phyloP scores from a whole-genome alignment of 208 protist genomes.

The Leishmania arabica region DNA sequence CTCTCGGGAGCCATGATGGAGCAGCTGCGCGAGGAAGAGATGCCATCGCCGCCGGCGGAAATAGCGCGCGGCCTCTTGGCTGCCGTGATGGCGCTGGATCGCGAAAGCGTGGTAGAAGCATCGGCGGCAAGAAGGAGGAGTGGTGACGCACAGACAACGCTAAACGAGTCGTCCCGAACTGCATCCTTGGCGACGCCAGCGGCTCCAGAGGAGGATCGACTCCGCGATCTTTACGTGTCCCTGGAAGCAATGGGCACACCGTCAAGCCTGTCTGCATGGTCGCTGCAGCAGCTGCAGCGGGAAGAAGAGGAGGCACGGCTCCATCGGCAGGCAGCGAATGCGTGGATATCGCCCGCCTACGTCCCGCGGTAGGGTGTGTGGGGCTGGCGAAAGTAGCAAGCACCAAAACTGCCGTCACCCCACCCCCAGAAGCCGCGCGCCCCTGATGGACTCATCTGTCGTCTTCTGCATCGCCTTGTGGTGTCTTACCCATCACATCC shows the following conservation, averaged over 20 bases:
- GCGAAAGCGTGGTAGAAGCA: conserved; percentile 8
- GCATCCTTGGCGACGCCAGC: background rate
- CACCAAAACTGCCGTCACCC: background rate
- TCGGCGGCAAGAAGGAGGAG: background rate
- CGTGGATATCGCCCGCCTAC: conserved; percentile 31
- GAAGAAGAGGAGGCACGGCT: conserved; percentile 22
- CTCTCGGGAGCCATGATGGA: background rate
- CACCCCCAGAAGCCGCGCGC: background rate
- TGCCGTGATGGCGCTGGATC: conserved; percentile 22
- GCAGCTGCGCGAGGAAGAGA: background rate
- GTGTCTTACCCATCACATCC: background rate
- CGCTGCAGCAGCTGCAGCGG: conserved; percentile 15
- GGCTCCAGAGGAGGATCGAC: conserved; percentile 1
- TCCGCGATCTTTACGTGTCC: conserved; percentile 8
- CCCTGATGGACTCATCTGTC: background rate
- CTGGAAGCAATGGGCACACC: conserved; percentile 13
- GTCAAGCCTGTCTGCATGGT: conserved; percentile 24
- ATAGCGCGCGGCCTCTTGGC: conserved; percentile 23
- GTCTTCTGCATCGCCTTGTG: background rate
- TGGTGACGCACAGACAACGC: background rate
- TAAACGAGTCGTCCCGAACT: background rate
- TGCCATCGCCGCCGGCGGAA: background rate
- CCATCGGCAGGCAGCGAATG: conserved; percentile 4
- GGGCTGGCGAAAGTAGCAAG: background rate
- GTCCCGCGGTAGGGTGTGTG: background rate